Evolutionary conservation across 2,329 filamentous ascomycete species (phyloP), one percentile per base, ranked within the genome.

Genomic region (Cladophialophora exuberans): DNA sequence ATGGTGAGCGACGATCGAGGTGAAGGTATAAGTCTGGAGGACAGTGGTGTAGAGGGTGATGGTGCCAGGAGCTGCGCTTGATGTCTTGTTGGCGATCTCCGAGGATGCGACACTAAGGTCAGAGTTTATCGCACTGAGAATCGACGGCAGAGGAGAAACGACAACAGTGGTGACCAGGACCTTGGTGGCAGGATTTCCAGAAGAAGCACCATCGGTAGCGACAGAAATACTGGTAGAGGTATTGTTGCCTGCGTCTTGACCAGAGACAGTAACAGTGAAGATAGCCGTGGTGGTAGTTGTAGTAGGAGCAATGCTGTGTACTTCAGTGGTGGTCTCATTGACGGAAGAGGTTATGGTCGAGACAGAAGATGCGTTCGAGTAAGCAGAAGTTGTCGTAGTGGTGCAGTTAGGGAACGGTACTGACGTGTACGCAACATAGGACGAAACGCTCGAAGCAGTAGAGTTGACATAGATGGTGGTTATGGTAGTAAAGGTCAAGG

Each of bases 1-100:
- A n/a, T n/a, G n/a, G n/a, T n/a, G n/a, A n/a, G n/a, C n/a, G n/a
- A n/a, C n/a, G n/a, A n/a, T n/a, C n/a, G n/a, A n/a, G n/a, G n/a
- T n/a, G n/a, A n/a, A n/a, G n/a, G n/a, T n/a, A n/a, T n/a, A n/a
- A 18, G 42, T 33, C 35, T 39, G 6, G 13, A 22, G 23, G 13
- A 45, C 9, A 15, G 42, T 45, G 13, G 9, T 33, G 15, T 20
- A 30, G 42, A 33, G 6, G 39, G 39, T 42, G 39, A 15, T 11
- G 26, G 39, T 42, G 39, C 20, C 39, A 42, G 18, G 20, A 22
- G 10, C 22, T 15, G 22, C 39, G 26, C 9, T 13, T n/a, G 39
- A 42, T 15, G 47, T 51, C 26, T 51, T 51, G 26, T 22, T 50
- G 4, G 18, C 46, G 25, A 50, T 28, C 46, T 28, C 22, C 10